Evolutionary conservation across 2,329 filamentous ascomycete species (phyloP).

Genomic region (Aspergillus sergii): DNA sequence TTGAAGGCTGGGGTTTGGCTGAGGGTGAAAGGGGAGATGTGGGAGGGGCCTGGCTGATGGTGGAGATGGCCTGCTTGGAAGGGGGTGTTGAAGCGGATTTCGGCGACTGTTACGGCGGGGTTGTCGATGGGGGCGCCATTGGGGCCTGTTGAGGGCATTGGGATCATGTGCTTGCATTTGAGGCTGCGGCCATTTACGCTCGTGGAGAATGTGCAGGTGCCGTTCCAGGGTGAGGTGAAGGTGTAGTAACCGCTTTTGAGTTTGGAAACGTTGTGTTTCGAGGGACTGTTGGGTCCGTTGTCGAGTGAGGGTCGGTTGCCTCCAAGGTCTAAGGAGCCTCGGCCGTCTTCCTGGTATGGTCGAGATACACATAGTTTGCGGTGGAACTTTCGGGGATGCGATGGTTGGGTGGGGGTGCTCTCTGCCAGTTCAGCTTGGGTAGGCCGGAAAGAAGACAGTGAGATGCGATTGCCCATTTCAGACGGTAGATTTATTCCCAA

Average conservation of each 20-base stretch:
- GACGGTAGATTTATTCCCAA: conserved; percentile 30
- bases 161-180: conserved; percentile 72
- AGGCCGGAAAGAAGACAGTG: conserved; percentile 13
- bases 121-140: conserved; percentile 16
- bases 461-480: conserved; percentile 12
- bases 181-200: conserved; percentile 74
- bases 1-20: conserved; percentile 21
- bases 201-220: conserved; percentile 81
- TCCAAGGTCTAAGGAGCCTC: conserved; percentile 22
- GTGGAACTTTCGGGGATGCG: conserved; percentile 33
- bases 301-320: conserved; percentile 22
- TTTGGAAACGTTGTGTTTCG: conserved; percentile 25
- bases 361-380: conserved; percentile 37
- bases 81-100: conserved; percentile 87
- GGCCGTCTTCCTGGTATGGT: conserved; percentile 24
- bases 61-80: conserved; percentile 46
- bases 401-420: conserved; percentile 16
- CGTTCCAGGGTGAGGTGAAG: conserved; percentile 85
- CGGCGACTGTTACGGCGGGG: conserved; percentile 65
- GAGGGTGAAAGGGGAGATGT: conserved; percentile 26
- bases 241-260: conserved; percentile 60
- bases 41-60: conserved; percentile 26
- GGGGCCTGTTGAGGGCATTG: conserved; percentile 26
- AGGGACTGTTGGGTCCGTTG: conserved; percentile 15
- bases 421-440: conserved; percentile 6